Conservation (phyloP, 1,139 yeast species). For the Eremothecium sinecaudum region DNA sequence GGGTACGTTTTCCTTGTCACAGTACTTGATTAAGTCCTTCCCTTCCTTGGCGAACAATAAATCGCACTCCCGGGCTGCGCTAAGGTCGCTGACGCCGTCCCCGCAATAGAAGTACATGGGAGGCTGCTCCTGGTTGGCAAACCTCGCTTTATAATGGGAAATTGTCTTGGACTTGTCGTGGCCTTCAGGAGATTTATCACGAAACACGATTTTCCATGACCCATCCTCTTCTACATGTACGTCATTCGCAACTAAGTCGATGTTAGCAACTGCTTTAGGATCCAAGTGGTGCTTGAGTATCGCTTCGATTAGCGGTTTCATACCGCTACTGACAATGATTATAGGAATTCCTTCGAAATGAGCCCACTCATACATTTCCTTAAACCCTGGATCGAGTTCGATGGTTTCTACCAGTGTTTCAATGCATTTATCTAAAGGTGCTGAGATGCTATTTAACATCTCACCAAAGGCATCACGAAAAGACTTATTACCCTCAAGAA, state of each 20-base stretch:
- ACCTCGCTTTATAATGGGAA: slow-evolving; percentile 45
- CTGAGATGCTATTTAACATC: slow-evolving; percentile 71
- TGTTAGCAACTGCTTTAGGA: slow-evolving; percentile 56
- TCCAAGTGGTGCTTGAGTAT: slow-evolving; percentile 69
- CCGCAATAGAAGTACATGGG: slow-evolving; percentile 85
- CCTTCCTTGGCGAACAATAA: slow-evolving; percentile 89
- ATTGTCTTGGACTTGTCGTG: slow-evolving; percentile 89
- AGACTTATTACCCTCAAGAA: slow-evolving; percentile 55
- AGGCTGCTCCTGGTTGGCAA: slow-evolving; percentile 36
- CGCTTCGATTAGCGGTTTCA: slow-evolving; percentile 82
- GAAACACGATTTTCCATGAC: slow-evolving; percentile 75
- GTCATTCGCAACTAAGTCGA: slow-evolving; percentile 76
- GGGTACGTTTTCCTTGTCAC: slow-evolving; percentile 71
- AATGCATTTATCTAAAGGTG: slow-evolving; percentile 77
- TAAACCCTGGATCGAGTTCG: slow-evolving; percentile 84
- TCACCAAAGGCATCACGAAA: slow-evolving; percentile 77
- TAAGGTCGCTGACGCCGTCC: slow-evolving; percentile 91
- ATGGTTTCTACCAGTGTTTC: slow-evolving; percentile 52
- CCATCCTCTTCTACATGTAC: slow-evolving; percentile 50
- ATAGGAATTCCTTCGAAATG: slow-evolving; percentile 60
- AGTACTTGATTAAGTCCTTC: slow-evolving; percentile 76
- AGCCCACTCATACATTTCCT: slow-evolving; percentile 73
- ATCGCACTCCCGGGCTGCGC: slow-evolving; percentile 93
- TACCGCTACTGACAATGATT: slow-evolving; percentile 78
- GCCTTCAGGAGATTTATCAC: slow-evolving; percentile 81